Evolutionary conservation across 2,329 filamentous ascomycete genomes (phyloP), one percentile per base, ranked within the genome.

Genomic region (Cytospora mali): DNA sequence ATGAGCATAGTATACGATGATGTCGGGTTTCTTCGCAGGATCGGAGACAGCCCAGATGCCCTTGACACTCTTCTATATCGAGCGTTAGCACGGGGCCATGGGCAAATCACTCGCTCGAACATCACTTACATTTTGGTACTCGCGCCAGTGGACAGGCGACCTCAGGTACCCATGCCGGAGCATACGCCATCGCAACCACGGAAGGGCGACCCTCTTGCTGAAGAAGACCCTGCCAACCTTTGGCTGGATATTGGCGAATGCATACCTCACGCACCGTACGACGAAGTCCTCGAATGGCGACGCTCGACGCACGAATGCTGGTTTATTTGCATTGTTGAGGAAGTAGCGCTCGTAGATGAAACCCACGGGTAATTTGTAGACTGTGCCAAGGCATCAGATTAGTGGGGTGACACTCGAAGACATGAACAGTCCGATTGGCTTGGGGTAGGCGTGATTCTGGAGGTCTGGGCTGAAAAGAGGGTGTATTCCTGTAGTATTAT

Each of bases 1-100:
- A 72, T 96, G 92, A 48, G 85, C 84, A 72, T 95, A 95, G 72
- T 92, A 94, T 2, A 96, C 75, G n/a, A 93, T 87, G 61, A 95
- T 78, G 71, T 95, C 91, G 0, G 91, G 88, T 59, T 83, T 79
- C 55, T 80, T 76, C 46, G 81, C 78, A 18, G 84, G 81, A 68
- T 91, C 82, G 51, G 83, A 76, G 49, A 84, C 83, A 55, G 93
- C 84, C 87, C 90, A 94, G 4, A 94, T 75, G 2, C 91, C 91
- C 63, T 80, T 80, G 62, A 88, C 82, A 52, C 75, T 76, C 57
- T 77, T 73, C 78, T 81, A 58, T 64, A 70, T 68, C 69, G 28
- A 18, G 29, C 25, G 18, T 53, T 53, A 46, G 42, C n/a, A 23
- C 21, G 3, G 13, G 10, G 33, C 14, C 39, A n/a, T 49, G 35